Percentiles rank a stretch among this genome's conserved stretches.
phyloP scores from a whole-genome alignment of 352 stramenopile species.

The Phytophthora crassamura region DNA sequence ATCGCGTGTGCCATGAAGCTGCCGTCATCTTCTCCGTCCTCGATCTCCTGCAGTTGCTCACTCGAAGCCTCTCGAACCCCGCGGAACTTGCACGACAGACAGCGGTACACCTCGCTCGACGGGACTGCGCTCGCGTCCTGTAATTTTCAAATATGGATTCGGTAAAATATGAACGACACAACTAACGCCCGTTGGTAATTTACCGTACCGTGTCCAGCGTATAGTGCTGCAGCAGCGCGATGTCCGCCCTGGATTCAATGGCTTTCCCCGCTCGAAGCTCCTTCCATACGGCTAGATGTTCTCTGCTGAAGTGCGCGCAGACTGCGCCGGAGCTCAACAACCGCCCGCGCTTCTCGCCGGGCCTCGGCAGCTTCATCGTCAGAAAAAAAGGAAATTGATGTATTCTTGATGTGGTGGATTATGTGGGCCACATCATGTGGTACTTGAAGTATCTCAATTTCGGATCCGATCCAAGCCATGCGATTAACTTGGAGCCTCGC shows the following conservation, averaged over 20 bases:
- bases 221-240: conserved; percentile 28
- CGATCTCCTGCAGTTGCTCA: conserved; percentile 27
- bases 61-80: conserved; percentile 42
- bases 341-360: conserved; percentile 26
- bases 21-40: conserved; percentile 32
- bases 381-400: too few species aligned
- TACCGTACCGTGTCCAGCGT: conserved; percentile 19
- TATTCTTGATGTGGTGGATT: too few species aligned
- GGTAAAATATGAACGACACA: background rate
- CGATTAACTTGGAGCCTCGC: too few species aligned
- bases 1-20: conserved; percentile 79
- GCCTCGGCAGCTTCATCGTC: background rate
- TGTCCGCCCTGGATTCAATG: background rate
- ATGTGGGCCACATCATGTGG: too few species aligned
- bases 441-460: too few species aligned
- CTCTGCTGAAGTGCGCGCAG: conserved; percentile 27
- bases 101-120: conserved; percentile 44
- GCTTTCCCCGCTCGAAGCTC: background rate
- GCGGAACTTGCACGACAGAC: conserved; percentile 59
- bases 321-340: conserved; percentile 18
- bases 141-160: conserved; percentile 7
- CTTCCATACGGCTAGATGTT: conserved; percentile 16
- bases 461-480: too few species aligned
- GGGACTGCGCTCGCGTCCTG: conserved; percentile 17
- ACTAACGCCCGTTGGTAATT: background rate